Evolutionary conservation across 495 filamentous ascomycete genomes (phyloP), one percentile per base, ranked within the genome.

Genomic region (Jackrogersella multiformis): DNA sequence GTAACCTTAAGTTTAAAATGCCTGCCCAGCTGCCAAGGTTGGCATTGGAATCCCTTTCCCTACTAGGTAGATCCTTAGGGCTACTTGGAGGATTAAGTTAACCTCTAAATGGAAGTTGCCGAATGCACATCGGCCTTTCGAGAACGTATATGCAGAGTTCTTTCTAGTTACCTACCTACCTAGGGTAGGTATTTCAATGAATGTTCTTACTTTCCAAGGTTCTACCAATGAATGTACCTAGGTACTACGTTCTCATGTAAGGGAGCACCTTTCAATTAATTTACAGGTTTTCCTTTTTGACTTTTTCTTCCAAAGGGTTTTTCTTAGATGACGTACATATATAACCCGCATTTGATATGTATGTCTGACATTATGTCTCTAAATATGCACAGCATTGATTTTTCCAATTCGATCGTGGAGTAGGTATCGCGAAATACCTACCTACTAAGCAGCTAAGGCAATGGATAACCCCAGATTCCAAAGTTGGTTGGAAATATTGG

Each of bases 381-480:
- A 26, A 46, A 24, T 4, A 46, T 26, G 42, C 42, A 46, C 21
- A 46, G 42, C 42, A 46, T 46, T n/a, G 21, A 46, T 46, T n/a
- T 8, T 46, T 35, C 48, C 30, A 41, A 41, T n/a, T 13, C 24
- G 4, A 15, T 44, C 32, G 12, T 24, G 23, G 12, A 12, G 38
- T 34, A 15, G 18, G 8, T 13, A 61, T 61, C 45, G 39, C 12
- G 36, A 52, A 36, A 23, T 44, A 46, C 23, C 20, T 46, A 20
- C n/a, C 42, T 49, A n/a, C n/a, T n/a, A n/a, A n/a, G n/a, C 26
- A 4, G 7, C 26, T 7, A 30, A 34, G n/a, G 16, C 7, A 28
- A 10, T 61, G 7, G 52, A 44, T 44, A 56, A 67, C 64, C 64
- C 64, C 56, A 28, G 64, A 67, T 61, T 67, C 20, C 21, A 3